Conservation (phyloP, 257 asterid genomes). For the Prunella vulgaris region DNA sequence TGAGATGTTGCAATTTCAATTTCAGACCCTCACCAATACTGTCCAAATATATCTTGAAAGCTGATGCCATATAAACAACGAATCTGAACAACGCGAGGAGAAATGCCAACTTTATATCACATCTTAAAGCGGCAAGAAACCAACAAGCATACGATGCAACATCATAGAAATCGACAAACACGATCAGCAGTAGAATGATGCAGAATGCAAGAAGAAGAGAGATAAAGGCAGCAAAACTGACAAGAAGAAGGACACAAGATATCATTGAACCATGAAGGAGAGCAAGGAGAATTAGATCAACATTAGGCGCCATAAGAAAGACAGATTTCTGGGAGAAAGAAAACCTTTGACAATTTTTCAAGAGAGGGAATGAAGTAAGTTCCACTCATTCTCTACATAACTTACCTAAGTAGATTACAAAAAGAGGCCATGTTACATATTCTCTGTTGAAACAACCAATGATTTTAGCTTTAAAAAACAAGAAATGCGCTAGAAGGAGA, state of each 20-base stretch:
- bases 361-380: slow-evolving; percentile 25
- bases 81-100: slow-evolving; percentile 14
- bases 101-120: slow-evolving; percentile 27
- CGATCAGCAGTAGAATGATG: slow-evolving; percentile 15
- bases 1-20: slow-evolving; percentile 14
- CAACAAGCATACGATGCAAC: background rate
- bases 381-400: slow-evolving; percentile 25
- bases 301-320: slow-evolving; percentile 25
- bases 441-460: background rate
- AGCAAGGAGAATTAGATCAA: slow-evolving; percentile 30
- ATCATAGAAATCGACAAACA: slow-evolving; percentile 18
- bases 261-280: slow-evolving; percentile 34
- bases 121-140: slow-evolving; percentile 11
- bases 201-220: slow-evolving; percentile 24
- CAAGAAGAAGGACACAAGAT: slow-evolving; percentile 25
- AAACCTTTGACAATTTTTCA: slow-evolving; percentile 11
- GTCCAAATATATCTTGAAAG: slow-evolving; percentile 15
- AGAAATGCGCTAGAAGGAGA: background rate
- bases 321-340: background rate
- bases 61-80: background rate
- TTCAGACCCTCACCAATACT: background rate
- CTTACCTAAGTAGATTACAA: background rate
- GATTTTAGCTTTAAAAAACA: background rate
- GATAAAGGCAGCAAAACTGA: slow-evolving; percentile 13
- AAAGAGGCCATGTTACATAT: background rate